Evolutionary conservation across 2,329 filamentous ascomycete species (phyloP), one percentile per base, ranked within the genome.

Genomic region (Colletotrichum sp.): DNA sequence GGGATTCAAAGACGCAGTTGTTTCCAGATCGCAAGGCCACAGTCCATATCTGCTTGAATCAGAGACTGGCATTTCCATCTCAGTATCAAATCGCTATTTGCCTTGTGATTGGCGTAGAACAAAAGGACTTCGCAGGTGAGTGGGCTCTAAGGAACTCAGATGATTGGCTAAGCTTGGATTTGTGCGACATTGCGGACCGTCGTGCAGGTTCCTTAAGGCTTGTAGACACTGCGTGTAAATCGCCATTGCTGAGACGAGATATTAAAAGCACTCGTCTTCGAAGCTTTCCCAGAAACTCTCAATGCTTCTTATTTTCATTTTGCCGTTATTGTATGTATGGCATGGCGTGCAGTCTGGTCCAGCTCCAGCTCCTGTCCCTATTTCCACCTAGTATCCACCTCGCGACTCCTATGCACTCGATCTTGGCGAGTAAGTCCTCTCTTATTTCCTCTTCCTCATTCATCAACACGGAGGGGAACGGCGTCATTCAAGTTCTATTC

Each of bases 1-100:
- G 18, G 4, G 3, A 44, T 6, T 18, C 3, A 2, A n/a, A 10
- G 39, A 1, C 18, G 5, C 9, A 9, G 5, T 4, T 4, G 8
- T 8, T n/a, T 3, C 9, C 39, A 44, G 5, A 44, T 44, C 8
- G 18, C 39, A 6, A 44, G 18, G 6, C 18, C 8, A 44, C 39
- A 44, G 39, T 44, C 9, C 8, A n/a, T 0, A 12, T 10, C 18
- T n/a, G 8, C 39, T 12, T 6, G 39, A 44, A 44, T 12, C 18
- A n/a, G 39, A n/a, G 39, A 44, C 39, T 12, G 39, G 5, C 18
- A 44, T 44, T 44, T 44, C 39, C 18, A 44, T n/a, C 9, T n/a
- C 39, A 44, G 5, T n/a, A 0, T 44, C 5, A 44, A 44, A n/a
- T n/a, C 18, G 18, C 18, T 2, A 3, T 6, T 10, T n/a, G 18